phyloP scores from a whole-genome alignment of 257 asterid species.

The Nicotiana obtusifolia region DNA sequence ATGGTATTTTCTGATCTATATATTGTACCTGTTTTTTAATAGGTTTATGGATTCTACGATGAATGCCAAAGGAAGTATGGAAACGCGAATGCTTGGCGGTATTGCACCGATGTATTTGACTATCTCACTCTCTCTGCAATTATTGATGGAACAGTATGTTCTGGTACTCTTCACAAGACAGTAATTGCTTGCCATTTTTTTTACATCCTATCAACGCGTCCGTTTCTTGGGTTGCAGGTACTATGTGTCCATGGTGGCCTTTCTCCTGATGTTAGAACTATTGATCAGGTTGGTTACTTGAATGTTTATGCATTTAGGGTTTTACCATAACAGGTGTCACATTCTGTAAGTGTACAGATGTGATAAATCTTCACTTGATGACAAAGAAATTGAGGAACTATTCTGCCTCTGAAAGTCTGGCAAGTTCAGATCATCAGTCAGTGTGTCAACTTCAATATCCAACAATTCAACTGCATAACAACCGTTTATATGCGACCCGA shows the following conservation, averaged over 20 bases:
- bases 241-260: slow-evolving; percentile 98
- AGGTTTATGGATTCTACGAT: slow-evolving; percentile 99
- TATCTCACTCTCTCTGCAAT: slow-evolving; percentile 91
- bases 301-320: background rate
- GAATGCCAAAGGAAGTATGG: slow-evolving; percentile 98
- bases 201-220: background rate
- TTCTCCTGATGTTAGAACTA: slow-evolving; percentile 92
- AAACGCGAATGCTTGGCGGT: slow-evolving; percentile 98
- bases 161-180: background rate
- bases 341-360: background rate
- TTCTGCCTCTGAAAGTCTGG: too few relatives aligned
- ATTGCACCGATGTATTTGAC: slow-evolving; percentile 99
- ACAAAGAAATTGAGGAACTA: background rate
- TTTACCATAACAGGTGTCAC: background rate
- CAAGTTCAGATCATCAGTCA: too few relatives aligned
- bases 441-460: too few relatives aligned
- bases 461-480: too few relatives aligned
- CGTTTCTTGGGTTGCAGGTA: slow-evolving; percentile 44
- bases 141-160: slow-evolving; percentile 87
- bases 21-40: slow-evolving; percentile 11
- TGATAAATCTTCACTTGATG: background rate
- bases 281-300: slow-evolving; percentile 67
- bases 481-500: too few relatives aligned
- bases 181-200: background rate
- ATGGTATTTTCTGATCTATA: background rate